Evolutionary conservation across 73 alveolate genomes (phyloP), one percentile per base, ranked within the genome.

Genomic region (Tetrahymena borealis): DNA sequence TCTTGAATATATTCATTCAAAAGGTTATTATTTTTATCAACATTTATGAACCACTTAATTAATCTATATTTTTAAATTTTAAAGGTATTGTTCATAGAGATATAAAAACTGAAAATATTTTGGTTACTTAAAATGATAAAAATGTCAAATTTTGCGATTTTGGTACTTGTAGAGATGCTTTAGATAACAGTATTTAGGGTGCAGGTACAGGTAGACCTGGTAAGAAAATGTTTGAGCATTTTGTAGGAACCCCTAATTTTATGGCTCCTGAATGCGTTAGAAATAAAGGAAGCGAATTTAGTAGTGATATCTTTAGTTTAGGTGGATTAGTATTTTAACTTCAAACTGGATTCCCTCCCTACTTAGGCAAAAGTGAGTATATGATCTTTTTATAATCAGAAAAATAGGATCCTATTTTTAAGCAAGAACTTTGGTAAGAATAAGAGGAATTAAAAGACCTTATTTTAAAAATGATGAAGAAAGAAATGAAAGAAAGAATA

Each of bases 211-310:
- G 95, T 18, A 95, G 95, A 85, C 90, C 78, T 41, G 91, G 95
- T 33, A 94, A 95, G 42, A 41, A 90, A 38, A 32, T 33, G 31
- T 94, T 94, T 35, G 93, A 95, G 90, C 92, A 95, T 95, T 95
- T 95, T 93, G 95, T 95, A 24, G 96, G 97, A 39, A 95, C 97
- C 28, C 97, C 97, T 36, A 40, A 95, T 33, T 95, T 94, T 94
- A 95, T 95, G 97, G 96, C 97, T 90, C 97, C 96, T 35, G 96
- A 95, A 37, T 95, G 97, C 79, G 94, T 95, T 33, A 95, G 94
- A 90, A 94, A 95, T 93, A 95, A 78, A 90, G 95, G 91, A 32
- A 93, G 96, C 5, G 79, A 40, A 32, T 90, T 32, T 40, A 93
- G 94, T 40, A 79, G 95, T 39, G 97, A 95, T 94, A 90, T 95